Base-by-base conservation (phyloP, 768 basidiomycete genomes). In the Suillus brevipes region DNA sequence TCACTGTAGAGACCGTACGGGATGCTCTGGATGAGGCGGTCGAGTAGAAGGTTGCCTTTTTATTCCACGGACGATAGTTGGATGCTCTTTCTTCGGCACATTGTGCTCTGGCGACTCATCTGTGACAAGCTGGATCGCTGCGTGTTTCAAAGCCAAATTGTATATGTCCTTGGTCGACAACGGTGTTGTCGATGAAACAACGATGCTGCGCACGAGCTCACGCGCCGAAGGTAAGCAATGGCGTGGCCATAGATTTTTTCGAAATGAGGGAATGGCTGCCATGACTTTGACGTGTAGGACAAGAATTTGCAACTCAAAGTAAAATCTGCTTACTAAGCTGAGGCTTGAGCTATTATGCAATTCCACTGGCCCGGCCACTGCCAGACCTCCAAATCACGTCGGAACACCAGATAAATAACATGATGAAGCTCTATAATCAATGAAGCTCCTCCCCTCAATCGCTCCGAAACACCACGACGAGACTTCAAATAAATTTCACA, bases 1-100 rank as follows among this genome's bases (percentile, higher is more conserved):
- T 55, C 63, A 85, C 89, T 71, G 77, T 62, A 87, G 76, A 16
- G 89, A 90, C 84, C 84, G 81, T 57, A 90, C 74, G 8, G 81
- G 79, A 66, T 88, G 82, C 10, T 80, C 77, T 0, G 80, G 72
- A 60, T 79, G 71, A 5, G 83, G 80, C 18, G 83, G 82, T 4
- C 57, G 43, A 1, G 74, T 75, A 38, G 62, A 18, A 5, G 58
- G 38, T n/a, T 45, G 47, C 23, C 12, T 49, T 49, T 12, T 23
- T 23, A 23, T 23, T 23, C 47, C 23, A 49, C 47, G 59, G 9
- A 61, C 53, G 10, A 37, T 38, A n/a, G 14, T n/a, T 4, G 36
- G 20, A 34, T 23, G 40, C 20, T 45, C 31, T 36, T 42, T 38
- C 36, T 62, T 61, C n/a, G 66, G 45, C n/a, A 47, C 25, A 76